Percentiles rank a stretch among this genome's conserved stretches.
These are phyloP conservation scores for Pythium scleroteichum DNA, from an alignment of 352 stramenopile species.

Conservation along the genomic window DNA sequence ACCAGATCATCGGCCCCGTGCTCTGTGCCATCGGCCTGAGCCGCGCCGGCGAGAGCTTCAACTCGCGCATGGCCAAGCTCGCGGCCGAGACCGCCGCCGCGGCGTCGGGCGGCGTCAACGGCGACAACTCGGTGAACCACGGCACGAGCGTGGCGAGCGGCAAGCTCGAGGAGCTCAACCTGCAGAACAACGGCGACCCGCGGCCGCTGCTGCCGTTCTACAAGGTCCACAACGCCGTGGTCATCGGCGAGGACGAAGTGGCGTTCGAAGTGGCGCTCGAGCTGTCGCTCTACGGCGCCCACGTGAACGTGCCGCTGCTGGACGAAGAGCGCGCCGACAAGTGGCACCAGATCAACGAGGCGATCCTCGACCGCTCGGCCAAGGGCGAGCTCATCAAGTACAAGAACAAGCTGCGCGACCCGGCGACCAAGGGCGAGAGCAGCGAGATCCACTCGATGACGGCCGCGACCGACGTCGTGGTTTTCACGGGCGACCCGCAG, in stretches of 20 bases:
- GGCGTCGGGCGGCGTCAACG: not conserved
- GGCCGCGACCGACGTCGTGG: constrained; percentile 48
- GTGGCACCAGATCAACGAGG: constrained; percentile 61
- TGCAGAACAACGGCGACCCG: constrained; percentile 40
- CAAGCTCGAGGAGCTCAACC: constrained; percentile 21
- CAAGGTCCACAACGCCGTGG: constrained; percentile 45
- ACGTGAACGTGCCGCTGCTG: constrained; percentile 60
- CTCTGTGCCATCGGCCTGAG: constrained; percentile 56
- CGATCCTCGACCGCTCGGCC: constrained; percentile 44
- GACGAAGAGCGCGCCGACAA: constrained; percentile 58
- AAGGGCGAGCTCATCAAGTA: constrained; percentile 69
- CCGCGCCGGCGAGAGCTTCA: constrained; percentile 45
- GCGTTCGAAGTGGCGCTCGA: constrained; percentile 67
- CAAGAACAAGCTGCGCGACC: constrained; percentile 60
- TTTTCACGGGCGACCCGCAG: constrained; percentile 57
- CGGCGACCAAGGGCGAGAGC: constrained; percentile 11
- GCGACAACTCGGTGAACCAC: constrained; percentile 4
- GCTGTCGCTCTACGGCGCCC: constrained; percentile 61
- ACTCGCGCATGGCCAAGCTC: constrained; percentile 14
- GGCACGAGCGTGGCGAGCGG: constrained; percentile 10
- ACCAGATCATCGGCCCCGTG: constrained; percentile 72
- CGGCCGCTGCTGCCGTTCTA: constrained; percentile 42
- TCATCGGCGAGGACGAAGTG: constrained; percentile 63
- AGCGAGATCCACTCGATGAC: constrained; percentile 40
- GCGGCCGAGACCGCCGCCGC: constrained; percentile 2